Conservation (phyloP, 371 early-diverging fungal genomes). For the Mucor velutinosus region DNA sequence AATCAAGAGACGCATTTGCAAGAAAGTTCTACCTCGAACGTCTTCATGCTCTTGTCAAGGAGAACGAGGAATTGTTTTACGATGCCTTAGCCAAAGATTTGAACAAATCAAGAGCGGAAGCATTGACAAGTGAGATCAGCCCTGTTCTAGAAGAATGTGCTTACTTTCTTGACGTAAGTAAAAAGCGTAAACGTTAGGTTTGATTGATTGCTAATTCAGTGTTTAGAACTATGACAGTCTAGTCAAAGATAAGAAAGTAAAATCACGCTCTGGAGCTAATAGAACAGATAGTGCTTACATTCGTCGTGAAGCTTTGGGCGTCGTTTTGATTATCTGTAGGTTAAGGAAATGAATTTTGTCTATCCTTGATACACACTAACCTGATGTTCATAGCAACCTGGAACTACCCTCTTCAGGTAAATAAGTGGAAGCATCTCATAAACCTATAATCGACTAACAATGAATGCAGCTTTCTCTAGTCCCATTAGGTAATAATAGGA, state of each 20-base stretch:
- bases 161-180: constrained; percentile 44
- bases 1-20: constrained; percentile 15
- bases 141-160: constrained; percentile 57
- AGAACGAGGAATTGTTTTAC: constrained; percentile 63
- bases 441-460: too few species aligned
- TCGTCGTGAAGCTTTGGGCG: constrained; percentile 77
- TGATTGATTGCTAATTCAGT: background rate
- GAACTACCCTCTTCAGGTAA: constrained; percentile 49
- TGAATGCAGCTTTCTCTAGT: constrained; percentile 27
- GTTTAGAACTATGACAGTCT: constrained; percentile 61
- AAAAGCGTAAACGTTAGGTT: constrained; percentile 41
- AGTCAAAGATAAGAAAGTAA: constrained; percentile 51
- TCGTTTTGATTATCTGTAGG: constrained; percentile 60
- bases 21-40: constrained; percentile 29
- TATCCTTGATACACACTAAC: too few species aligned
- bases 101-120: constrained; percentile 59
- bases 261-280: constrained; percentile 31
- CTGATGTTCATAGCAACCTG: constrained; percentile 27
- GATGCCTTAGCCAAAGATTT: constrained; percentile 72
- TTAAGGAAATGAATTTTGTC: background rate
- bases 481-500: constrained; percentile 28
- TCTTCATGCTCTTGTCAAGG: constrained; percentile 63
- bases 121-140: constrained; percentile 66
- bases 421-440: background rate
- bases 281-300: constrained; percentile 47